Evolutionary conservation across 2,329 filamentous ascomycete genomes (phyloP).

Genomic region (Emydomyces testavorans): DNA sequence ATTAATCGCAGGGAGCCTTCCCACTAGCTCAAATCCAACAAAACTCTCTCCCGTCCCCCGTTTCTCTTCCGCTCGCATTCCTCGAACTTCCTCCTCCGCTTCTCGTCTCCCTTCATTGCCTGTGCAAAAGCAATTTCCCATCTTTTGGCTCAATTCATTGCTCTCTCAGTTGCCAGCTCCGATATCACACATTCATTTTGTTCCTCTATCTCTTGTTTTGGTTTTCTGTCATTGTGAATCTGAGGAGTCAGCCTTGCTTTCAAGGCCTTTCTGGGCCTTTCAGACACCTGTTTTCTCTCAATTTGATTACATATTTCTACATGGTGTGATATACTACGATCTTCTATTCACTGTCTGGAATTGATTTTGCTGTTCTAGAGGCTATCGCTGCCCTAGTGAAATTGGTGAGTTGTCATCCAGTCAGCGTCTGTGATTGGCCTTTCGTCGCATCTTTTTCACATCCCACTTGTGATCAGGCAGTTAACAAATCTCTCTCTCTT

Average conservation of each 20-base stretch:
- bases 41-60: not conserved
- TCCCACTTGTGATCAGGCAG: constrained; percentile 1
- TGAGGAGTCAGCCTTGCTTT: constrained; percentile 3
- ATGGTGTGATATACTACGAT: not conserved
- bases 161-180: constrained; percentile 8
- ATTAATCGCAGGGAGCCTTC: not conserved
- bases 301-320: not conserved
- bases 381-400: not conserved
- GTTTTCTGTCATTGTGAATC: not conserved
- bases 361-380: not conserved
- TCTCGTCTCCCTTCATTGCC: not conserved
- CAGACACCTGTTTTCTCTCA: not conserved
- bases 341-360: not conserved
- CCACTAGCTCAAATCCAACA: not conserved
- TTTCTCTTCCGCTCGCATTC: not conserved
- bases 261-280: not conserved
- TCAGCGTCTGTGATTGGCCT: constrained; percentile 2
- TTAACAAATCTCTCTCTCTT: constrained; percentile 1
- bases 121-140: not conserved
- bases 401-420: constrained; percentile 8
- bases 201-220: constrained; percentile 14
- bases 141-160: constrained; percentile 2
- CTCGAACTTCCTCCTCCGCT: not conserved
- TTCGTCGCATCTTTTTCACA: not conserved
- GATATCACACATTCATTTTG: constrained; percentile 12